A percentile compares a stretch with the other conserved stretches of the same genome.
These are phyloP conservation scores for Solanum boliviense DNA, from an alignment of 257 asterid species.

Conservation along the genomic window DNA sequence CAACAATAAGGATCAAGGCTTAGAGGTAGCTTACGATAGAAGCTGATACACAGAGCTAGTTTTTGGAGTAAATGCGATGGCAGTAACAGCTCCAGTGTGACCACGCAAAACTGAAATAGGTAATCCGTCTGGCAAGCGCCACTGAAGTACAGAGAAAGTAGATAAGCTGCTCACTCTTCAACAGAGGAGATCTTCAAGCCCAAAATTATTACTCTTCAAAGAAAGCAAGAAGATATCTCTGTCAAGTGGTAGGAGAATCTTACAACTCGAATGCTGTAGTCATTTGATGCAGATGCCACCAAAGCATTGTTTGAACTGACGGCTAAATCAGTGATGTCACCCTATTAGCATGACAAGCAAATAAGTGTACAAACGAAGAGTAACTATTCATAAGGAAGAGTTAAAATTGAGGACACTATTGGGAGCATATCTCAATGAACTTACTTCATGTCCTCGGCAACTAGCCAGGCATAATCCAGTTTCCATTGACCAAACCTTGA, in stretches of 20 bases:
- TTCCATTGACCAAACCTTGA: conserved; percentile 98
- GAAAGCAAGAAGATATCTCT: conserved; percentile 13
- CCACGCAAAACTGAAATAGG: conserved; percentile 96
- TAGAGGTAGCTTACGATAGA: conserved; percentile 68
- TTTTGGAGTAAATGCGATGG: conserved; percentile 88
- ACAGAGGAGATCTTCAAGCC: background rate
- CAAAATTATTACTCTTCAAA: conserved; percentile 7
- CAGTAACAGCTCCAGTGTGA: conserved; percentile 90
- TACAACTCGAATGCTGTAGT: conserved; percentile 91
- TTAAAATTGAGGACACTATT: background rate
- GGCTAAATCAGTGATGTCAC: conserved; percentile 92
- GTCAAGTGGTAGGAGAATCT: conserved; percentile 26
- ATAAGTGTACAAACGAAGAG: background rate
- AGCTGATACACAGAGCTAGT: conserved; percentile 58
- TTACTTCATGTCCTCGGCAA: conserved; percentile 97
- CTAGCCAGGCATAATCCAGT: conserved; percentile 94
- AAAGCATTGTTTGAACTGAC: conserved; percentile 76
- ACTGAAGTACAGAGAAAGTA: conserved; percentile 36
- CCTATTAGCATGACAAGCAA: conserved; percentile 28
- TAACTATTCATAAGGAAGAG: background rate
- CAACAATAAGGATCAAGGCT: background rate
- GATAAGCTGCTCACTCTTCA: background rate
- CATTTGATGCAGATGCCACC: conserved; percentile 97
- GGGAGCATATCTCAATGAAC: conserved; percentile 12
- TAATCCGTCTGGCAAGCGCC: conserved; percentile 92